These are phyloP conservation scores for Hemisphaericaspora subhashii DNA, from an alignment of 1,139 yeast species.

Conservation along the genomic window DNA sequence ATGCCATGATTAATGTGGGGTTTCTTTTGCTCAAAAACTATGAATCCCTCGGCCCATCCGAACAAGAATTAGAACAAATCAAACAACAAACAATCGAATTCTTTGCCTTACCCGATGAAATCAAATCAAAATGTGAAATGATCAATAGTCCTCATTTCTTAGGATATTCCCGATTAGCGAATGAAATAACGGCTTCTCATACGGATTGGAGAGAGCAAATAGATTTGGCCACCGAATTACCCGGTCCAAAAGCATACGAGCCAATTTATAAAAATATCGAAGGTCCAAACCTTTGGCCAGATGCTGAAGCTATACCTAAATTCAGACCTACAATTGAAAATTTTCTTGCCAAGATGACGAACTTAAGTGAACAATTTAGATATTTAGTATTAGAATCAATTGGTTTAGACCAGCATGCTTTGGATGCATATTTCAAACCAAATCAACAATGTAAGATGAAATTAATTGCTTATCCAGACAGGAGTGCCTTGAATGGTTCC, in stretches of 20 bases:
- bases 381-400: slow-evolving; percentile 55
- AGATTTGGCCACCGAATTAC: slow-evolving; percentile 63
- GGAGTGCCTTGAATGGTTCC: slow-evolving; percentile 26
- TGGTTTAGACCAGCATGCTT: slow-evolving; percentile 43
- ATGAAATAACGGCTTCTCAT: slow-evolving; percentile 60
- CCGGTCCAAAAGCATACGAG: slow-evolving; percentile 43
- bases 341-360: slow-evolving; percentile 50
- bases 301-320: slow-evolving; percentile 44
- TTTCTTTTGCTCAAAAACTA: slow-evolving; percentile 55
- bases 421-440: slow-evolving; percentile 51
- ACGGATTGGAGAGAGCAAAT: slow-evolving; percentile 70
- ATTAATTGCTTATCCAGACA: slow-evolving; percentile 52
- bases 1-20: slow-evolving; percentile 62
- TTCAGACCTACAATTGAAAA: slow-evolving; percentile 46
- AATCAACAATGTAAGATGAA: slow-evolving; percentile 57
- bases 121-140: slow-evolving; percentile 58
- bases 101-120: slow-evolving; percentile 53
- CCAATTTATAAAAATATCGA: slow-evolving; percentile 59
- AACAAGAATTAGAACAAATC: slow-evolving; percentile 39
- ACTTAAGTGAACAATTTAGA: slow-evolving; percentile 43
- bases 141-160: slow-evolving; percentile 62
- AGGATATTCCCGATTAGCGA: slow-evolving; percentile 66
- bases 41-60: slow-evolving; percentile 32
- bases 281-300: slow-evolving; percentile 69
- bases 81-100: slow-evolving; percentile 46